Conservation (phyloP, 768 basidiomycete species). For the Termitomyces sp. region DNA sequence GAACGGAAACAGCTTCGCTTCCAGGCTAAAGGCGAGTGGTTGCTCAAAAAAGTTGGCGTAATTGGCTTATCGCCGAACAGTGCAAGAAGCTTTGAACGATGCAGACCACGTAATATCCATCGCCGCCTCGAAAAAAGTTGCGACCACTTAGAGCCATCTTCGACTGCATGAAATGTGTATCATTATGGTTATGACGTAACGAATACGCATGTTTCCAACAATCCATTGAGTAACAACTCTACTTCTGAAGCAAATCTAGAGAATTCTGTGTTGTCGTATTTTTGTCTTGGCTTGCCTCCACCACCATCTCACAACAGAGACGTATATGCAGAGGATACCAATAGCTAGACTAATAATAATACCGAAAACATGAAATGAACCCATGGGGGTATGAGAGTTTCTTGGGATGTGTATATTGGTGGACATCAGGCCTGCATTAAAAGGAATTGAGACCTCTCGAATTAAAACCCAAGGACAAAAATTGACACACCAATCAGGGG, state of each 20-base stretch:
- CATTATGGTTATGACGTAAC: background rate
- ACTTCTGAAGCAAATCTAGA: background rate
- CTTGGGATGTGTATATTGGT: conserved; percentile 61
- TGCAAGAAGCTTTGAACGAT: conserved; percentile 37
- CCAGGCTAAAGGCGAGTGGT: conserved; percentile 35
- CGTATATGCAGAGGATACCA: conserved; percentile 39
- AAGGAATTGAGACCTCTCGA: background rate
- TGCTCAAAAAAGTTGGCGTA: background rate
- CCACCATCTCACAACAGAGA: conserved; percentile 55
- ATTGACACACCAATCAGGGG: conserved; percentile 47
- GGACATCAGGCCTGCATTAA: conserved; percentile 53
- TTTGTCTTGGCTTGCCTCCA: conserved; percentile 47
- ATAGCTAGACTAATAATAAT: conserved; percentile 43
- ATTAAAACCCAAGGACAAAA: background rate
- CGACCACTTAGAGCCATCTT: background rate
- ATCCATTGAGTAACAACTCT: background rate
- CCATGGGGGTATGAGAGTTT: conserved; percentile 34
- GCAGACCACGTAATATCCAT: conserved; percentile 32
- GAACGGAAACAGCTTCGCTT: conserved; percentile 37
- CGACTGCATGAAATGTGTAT: background rate
- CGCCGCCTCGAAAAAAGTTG: conserved; percentile 18
- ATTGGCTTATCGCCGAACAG: conserved; percentile 16
- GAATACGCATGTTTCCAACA: background rate
- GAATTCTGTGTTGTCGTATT: conserved; percentile 18
- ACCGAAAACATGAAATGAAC: conserved; percentile 49